A percentile compares a stretch with the other conserved stretches of the same genome.
phyloP scores from a whole-genome alignment of 345 rosid genomes.

The Camelina neglecta region DNA sequence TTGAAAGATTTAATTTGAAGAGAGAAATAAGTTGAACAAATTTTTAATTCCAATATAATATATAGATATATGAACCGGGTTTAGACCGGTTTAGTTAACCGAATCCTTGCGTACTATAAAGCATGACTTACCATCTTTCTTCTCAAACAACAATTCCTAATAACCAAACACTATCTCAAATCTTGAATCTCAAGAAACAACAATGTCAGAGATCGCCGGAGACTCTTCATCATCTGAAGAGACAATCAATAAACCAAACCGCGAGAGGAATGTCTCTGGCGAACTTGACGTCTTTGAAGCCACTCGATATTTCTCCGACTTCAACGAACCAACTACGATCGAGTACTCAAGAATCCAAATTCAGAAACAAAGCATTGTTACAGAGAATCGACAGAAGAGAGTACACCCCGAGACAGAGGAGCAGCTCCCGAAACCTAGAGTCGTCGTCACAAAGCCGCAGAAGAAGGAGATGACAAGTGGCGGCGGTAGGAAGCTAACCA shows the following conservation, averaged over 20 bases:
- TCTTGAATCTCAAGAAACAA: slow-evolving; percentile 30
- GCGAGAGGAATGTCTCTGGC: slow-evolving; percentile 64
- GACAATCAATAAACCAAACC: slow-evolving; percentile 47
- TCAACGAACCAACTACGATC: slow-evolving; percentile 47
- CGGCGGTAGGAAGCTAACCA: slow-evolving; percentile 65
- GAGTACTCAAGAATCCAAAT: slow-evolving; percentile 33
- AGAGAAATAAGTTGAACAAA: not conserved
- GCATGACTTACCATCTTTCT: slow-evolving; percentile 21
- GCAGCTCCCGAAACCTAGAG: slow-evolving; percentile 52
- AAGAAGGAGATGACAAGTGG: slow-evolving; percentile 54
- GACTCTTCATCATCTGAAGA: slow-evolving; percentile 24
- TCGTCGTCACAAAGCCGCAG: slow-evolving; percentile 32
- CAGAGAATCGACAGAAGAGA: slow-evolving; percentile 53
- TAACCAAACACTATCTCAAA: not conserved
- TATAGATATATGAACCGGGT: not conserved
- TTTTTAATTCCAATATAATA: too few species aligned
- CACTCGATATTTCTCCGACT: slow-evolving; percentile 74
- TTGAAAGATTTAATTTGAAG: not conserved
- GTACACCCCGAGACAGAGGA: slow-evolving; percentile 50
- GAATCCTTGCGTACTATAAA: slow-evolving; percentile 29
- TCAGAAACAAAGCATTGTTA: slow-evolving; percentile 39
- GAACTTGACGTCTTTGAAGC: slow-evolving; percentile 98
- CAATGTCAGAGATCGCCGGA: slow-evolving; percentile 33
- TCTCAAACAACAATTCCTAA: slow-evolving; percentile 29
- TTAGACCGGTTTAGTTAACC: slow-evolving; percentile 26